phyloP scores from a whole-genome alignment of 2,329 filamentous ascomycete genomes.

The Phaeosphaeriaceae sp. region DNA sequence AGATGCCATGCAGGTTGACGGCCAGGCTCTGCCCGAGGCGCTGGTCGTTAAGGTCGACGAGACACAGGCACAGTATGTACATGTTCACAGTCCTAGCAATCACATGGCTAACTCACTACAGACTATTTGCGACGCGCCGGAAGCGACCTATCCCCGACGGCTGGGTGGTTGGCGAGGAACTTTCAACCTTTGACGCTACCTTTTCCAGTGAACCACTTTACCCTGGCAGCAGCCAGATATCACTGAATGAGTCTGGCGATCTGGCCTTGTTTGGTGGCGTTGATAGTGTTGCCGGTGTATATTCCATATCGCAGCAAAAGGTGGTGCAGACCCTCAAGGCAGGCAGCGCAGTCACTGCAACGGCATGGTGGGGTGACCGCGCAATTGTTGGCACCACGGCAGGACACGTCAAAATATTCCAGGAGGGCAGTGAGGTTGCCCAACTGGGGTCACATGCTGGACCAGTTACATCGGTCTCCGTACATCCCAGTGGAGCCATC shows the following conservation, averaged over 20 bases:
- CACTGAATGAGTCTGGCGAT: constrained; percentile 65
- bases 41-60: constrained; percentile 77
- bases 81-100: not conserved
- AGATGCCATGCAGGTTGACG: constrained; percentile 94
- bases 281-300: constrained; percentile 78
- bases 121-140: constrained; percentile 84
- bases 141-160: constrained; percentile 85
- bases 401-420: constrained; percentile 80
- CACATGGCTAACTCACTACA: constrained; percentile 50
- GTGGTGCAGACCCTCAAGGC: constrained; percentile 71
- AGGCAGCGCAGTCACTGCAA: constrained; percentile 70
- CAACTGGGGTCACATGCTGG: constrained; percentile 84
- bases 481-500: constrained; percentile 84
- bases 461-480: constrained; percentile 74
- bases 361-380: constrained; percentile 69
- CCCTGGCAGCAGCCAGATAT: constrained; percentile 63
- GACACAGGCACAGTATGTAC: constrained; percentile 76
- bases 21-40: constrained; percentile 73
- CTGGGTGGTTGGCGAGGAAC: constrained; percentile 79
- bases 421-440: constrained; percentile 71
- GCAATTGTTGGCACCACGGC: constrained; percentile 76
- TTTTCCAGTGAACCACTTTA: constrained; percentile 64
- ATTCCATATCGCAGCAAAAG: constrained; percentile 77
- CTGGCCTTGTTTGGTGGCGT: constrained; percentile 76
- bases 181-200: constrained; percentile 65